Evolutionary conservation across 176 grass and related monocot genomes (phyloP), one percentile per base, ranked within the genome.

Genomic region (Pharus latifolius): DNA sequence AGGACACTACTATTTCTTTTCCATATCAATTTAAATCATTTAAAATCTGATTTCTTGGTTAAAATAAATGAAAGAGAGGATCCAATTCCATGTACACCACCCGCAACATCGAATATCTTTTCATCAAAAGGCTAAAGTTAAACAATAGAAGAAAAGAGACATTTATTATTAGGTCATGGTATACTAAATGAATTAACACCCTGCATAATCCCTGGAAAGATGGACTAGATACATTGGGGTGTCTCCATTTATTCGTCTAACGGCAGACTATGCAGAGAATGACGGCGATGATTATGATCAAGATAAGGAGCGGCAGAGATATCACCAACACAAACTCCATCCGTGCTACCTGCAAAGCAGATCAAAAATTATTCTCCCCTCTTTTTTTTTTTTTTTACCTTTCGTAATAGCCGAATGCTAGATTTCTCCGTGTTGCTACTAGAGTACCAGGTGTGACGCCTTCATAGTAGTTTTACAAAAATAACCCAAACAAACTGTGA

Each of bases 261-360:
- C 84, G 74, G 57, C 84, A 92, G 54, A 78, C n/a, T 51, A 92
- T 73, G 84, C 84, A 92, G 19, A 75, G 85, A 51, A 88, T 34
- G 10, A 86, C 48, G 0, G 76, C 65, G 54, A 92, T 14, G 38
- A 88, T 47, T 25, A 92, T 35, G 62, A 83, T 75, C 46, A 92
- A 38, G 64, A 84, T 84, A 65, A 88, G 80, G 30, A 92, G 85
- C 9, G 88, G 88, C 56, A 92, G 32, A 20, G 88, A 88, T 47
- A 92, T 84, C 80, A 92, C 71, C 32, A 92, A 61, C 80, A 92
- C 88, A 27, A 92, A 78, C 49, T 92, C 84, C 88, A 92, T 92
- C 48, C 33, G 12, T 4, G 61, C 23, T 58, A 13, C 79, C 76
- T 85, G 83, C 70, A 23, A 10, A 56, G 56, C 0, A 54, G 24